phyloP scores from a whole-genome alignment of 2,329 filamentous ascomycete species.

The Aureobasidium sp. region DNA sequence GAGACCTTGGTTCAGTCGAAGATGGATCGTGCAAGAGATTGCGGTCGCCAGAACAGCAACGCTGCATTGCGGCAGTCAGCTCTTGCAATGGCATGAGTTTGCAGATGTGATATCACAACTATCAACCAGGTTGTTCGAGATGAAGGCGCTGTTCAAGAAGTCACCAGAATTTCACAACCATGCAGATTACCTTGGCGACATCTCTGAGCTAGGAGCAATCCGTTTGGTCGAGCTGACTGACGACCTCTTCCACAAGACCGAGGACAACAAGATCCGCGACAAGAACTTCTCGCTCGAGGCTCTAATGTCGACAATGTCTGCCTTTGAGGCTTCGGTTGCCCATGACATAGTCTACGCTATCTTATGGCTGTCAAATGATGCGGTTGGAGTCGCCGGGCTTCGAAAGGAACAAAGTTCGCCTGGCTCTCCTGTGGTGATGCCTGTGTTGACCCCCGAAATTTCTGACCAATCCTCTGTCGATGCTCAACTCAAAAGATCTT shows the following conservation, averaged over 20 bases:
- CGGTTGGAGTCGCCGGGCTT: not conserved
- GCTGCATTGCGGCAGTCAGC: conserved; percentile 1
- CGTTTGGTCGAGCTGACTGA: conserved; percentile 6
- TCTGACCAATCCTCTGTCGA: not conserved
- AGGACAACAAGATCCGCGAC: not conserved
- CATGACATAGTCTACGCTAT: conserved; percentile 17
- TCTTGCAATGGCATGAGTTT: conserved; percentile 6
- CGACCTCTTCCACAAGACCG: conserved; percentile 8
- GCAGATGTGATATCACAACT: conserved; percentile 7
- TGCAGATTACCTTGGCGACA: conserved; percentile 4
- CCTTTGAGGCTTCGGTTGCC: conserved; percentile 11
- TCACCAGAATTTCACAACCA: conserved; percentile 1
- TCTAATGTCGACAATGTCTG: conserved; percentile 4
- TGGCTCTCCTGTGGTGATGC: not conserved
- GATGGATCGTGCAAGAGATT: conserved; percentile 15
- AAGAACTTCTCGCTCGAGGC: conserved; percentile 9
- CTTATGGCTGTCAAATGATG: conserved; percentile 17
- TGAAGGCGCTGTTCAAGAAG: not conserved
- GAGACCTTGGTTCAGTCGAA: conserved; percentile 7
- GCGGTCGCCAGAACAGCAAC: not conserved
- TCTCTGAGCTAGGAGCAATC: conserved; percentile 2
- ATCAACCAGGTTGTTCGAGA: not conserved
- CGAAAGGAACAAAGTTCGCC: not conserved
- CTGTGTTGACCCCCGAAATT: not conserved
- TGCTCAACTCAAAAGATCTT: not conserved